These are phyloP conservation scores for Inga leiocalycina DNA, from an alignment of 306 rosid genomes.

Conservation along the genomic window DNA sequence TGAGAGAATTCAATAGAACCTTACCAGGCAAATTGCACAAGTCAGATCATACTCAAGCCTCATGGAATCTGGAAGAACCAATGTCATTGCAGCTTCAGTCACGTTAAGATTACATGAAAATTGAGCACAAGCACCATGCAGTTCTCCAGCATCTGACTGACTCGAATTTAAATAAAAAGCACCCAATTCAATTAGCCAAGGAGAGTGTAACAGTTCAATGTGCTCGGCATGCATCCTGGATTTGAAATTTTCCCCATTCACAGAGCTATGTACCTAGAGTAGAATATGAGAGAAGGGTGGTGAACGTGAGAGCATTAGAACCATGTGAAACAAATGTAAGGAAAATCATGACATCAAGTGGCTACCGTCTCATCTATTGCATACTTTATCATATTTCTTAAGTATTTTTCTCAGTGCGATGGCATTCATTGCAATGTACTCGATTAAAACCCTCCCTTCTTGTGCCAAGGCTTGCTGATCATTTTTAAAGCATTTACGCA, in stretches of 20 bases:
- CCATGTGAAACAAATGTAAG: slow-evolving; percentile 25
- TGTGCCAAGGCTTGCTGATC: slow-evolving; percentile 59
- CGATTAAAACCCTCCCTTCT: slow-evolving; percentile 75
- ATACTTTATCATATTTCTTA: slow-evolving; percentile 90
- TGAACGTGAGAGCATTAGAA: slow-evolving; percentile 9
- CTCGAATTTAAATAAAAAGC: slow-evolving; percentile 77
- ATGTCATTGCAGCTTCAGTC: slow-evolving; percentile 52
- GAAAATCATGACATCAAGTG: not conserved
- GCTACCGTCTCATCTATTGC: slow-evolving; percentile 25
- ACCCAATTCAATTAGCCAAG: slow-evolving; percentile 92
- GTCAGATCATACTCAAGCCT: slow-evolving; percentile 73
- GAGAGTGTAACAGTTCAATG: slow-evolving; percentile 84
- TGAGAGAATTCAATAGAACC: slow-evolving; percentile 30
- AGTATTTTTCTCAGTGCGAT: slow-evolving; percentile 90
- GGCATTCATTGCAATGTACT: slow-evolving; percentile 84
- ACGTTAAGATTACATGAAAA: slow-evolving; percentile 58
- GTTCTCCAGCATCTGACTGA: slow-evolving; percentile 47
- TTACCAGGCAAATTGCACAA: slow-evolving; percentile 94
- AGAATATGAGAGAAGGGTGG: slow-evolving; percentile 21
- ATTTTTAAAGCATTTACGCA: slow-evolving; percentile 69
- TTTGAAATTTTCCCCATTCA: slow-evolving; percentile 72
- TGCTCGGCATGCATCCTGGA: slow-evolving; percentile 75
- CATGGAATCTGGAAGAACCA: slow-evolving; percentile 71
- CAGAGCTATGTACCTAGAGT: slow-evolving; percentile 71
- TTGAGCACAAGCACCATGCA: slow-evolving; percentile 54